A percentile compares a stretch with the other conserved stretches of the same genome.
These are phyloP conservation scores for Bryum argenteum DNA, from an alignment of 225 moss, liverwort and hornwort species.

Conservation along the genomic window DNA sequence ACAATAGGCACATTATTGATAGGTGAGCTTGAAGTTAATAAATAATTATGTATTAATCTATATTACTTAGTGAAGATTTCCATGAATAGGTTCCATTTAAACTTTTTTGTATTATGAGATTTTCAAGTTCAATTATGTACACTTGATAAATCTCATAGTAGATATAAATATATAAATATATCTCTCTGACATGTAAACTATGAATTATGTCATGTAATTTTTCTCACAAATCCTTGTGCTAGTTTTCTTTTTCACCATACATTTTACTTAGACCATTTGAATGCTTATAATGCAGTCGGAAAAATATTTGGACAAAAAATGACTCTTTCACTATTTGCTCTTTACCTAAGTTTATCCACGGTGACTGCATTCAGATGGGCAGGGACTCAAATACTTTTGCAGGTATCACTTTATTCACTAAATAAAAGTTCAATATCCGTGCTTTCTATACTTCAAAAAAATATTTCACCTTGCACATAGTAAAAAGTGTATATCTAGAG, in stretches of 20 bases:
- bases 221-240: no score
- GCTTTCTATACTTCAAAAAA: not conserved
- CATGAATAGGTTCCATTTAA: not conserved
- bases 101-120: not conserved
- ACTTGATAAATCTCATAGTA: not conserved
- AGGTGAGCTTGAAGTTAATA: conserved; percentile 29
- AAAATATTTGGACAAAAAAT: conserved; percentile 30
- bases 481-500: not conserved
- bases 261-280: not conserved
- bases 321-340: conserved; percentile 21
- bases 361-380: conserved; percentile 56
- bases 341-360: conserved; percentile 29
- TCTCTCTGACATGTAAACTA: no score
- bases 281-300: conserved; percentile 41
- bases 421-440: not conserved
- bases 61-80: conserved; percentile 1
- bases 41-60: not conserved
- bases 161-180: no score
- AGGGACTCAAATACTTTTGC: conserved; percentile 56
- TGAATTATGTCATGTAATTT: no score
- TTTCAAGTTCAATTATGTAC: not conserved
- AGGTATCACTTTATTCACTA: conserved; percentile 30
- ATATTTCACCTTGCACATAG: not conserved
- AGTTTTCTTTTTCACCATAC: no score
- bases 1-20: conserved; percentile 48